Evolutionary conservation across 1,284 basidiomycete genomes (phyloP).

Genomic region (Melampsora larici-populina): DNA sequence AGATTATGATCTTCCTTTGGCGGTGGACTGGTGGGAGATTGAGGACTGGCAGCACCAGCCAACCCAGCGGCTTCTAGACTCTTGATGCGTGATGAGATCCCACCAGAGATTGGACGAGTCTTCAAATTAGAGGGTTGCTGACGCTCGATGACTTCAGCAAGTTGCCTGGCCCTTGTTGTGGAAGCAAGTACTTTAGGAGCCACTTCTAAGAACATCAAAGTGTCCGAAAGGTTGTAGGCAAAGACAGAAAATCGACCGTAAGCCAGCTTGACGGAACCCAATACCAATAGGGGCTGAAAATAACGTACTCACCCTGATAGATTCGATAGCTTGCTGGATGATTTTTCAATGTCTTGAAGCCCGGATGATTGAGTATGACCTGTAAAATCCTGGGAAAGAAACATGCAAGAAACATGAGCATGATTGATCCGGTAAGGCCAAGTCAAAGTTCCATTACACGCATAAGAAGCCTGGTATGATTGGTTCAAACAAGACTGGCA

Average conservation of each 20-base stretch:
- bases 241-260: background rate
- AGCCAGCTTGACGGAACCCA: background rate
- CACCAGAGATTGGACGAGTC: constrained; percentile 13
- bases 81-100: constrained; percentile 32
- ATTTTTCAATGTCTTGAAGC: constrained; percentile 12
- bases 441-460: constrained; percentile 3
- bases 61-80: constrained; percentile 10
- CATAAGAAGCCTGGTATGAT: background rate
- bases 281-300: constrained; percentile 8
- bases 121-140: background rate
- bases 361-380: constrained; percentile 37
- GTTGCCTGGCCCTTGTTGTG: constrained; percentile 16
- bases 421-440: background rate
- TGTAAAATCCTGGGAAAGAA: constrained; percentile 32
- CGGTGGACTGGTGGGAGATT: constrained; percentile 4
- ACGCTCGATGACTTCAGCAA: constrained; percentile 20
- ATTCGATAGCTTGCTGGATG: constrained; percentile 28
- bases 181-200: constrained; percentile 33
- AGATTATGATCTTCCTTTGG: background rate
- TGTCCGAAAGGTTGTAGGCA: background rate
- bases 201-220: constrained; percentile 17
- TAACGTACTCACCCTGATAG: constrained; percentile 42
- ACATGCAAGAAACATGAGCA: background rate
- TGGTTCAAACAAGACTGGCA: background rate
- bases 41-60: background rate